phyloP scores from a whole-genome alignment of 1,139 yeast genomes.

The Candida tetrigidarum region DNA sequence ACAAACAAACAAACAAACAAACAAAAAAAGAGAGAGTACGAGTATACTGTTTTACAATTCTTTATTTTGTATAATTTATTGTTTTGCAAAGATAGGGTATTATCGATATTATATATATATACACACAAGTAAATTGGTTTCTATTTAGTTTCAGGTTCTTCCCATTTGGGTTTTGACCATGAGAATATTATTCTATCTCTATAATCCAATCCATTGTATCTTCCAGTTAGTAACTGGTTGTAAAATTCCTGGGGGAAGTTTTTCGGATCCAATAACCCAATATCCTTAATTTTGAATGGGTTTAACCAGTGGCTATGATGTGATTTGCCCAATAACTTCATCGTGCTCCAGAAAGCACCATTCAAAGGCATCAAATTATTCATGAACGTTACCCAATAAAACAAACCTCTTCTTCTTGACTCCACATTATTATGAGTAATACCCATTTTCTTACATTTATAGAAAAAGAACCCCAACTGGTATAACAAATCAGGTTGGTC shows the following conservation, averaged over 20 bases:
- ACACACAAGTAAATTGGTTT: constrained; percentile 1
- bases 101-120: too few species aligned
- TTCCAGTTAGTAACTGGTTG: constrained; percentile 29
- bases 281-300: constrained; percentile 24
- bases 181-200: constrained; percentile 25
- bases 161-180: constrained; percentile 21
- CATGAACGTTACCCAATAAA: constrained; percentile 13
- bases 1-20: too few species aligned
- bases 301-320: constrained; percentile 34
- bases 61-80: neutral
- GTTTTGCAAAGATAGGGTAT: too few species aligned
- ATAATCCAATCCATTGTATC: constrained; percentile 28
- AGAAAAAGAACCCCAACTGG: constrained; percentile 36
- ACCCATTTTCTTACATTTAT: constrained; percentile 37
- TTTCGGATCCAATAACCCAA: constrained; percentile 47
- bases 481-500: constrained; percentile 35
- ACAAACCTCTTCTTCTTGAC: constrained; percentile 4
- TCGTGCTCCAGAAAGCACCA: constrained; percentile 44
- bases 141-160: constrained; percentile 7
- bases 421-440: constrained; percentile 22
- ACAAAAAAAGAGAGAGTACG: constrained; percentile 11
- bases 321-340: constrained; percentile 35
- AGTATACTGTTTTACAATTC: neutral
- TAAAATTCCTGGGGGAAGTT: constrained; percentile 34
- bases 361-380: constrained; percentile 35